Conservation (phyloP, 352 stramenopile genomes). For the Aphanomyces stellatus region DNA sequence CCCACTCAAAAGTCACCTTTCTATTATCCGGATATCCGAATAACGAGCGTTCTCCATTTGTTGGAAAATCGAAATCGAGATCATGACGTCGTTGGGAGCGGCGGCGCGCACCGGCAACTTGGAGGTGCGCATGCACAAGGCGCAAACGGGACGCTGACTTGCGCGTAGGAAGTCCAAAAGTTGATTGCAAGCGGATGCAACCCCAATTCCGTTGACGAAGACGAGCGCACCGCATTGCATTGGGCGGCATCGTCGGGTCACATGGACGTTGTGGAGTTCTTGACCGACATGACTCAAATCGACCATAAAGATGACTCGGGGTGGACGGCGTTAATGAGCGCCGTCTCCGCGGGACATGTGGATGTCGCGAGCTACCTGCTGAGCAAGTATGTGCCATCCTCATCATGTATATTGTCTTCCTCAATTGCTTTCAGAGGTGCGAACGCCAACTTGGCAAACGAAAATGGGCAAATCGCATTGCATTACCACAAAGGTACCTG, state of each 20-base stretch:
- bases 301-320: conserved; percentile 64
- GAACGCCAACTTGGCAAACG: conserved; percentile 55
- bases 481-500: conserved; percentile 60
- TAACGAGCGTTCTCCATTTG: not conserved
- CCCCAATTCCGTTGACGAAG: conserved; percentile 32
- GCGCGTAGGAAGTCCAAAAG: conserved; percentile 16
- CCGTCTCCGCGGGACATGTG: conserved; percentile 46
- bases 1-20: no score
- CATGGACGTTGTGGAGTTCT: conserved; percentile 49
- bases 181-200: not conserved
- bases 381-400: conserved; percentile 32
- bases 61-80: not conserved
- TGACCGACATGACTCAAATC: conserved; percentile 33
- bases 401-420: not conserved
- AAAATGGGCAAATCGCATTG: conserved; percentile 60
- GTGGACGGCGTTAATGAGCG: conserved; percentile 74
- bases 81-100: conserved; percentile 3
- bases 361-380: conserved; percentile 47
- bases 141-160: no score
- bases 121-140: not conserved
- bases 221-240: conserved; percentile 62
- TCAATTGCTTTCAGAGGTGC: conserved; percentile 31
- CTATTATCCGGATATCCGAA: not conserved
- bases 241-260: conserved; percentile 43
- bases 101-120: conserved; percentile 6